A percentile compares a stretch with the other conserved stretches of the same genome.
Conservation (phyloP, 1,284 basidiomycete genomes). For the Gomphus sp. region DNA sequence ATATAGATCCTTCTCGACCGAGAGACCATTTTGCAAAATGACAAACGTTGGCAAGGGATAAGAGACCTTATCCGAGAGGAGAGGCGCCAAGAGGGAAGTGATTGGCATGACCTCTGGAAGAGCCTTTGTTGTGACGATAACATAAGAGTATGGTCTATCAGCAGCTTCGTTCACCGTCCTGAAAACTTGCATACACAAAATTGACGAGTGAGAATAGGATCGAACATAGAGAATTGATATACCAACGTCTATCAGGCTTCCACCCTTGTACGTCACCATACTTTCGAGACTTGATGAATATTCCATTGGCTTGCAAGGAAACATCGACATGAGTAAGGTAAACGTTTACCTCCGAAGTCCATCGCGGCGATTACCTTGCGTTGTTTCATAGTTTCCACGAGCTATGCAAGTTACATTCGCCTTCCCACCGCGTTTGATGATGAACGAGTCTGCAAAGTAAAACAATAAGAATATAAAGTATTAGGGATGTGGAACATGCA, state of each 20-base stretch:
- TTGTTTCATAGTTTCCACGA: conserved; percentile 57
- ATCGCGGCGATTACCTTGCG: conserved; percentile 31
- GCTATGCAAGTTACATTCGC: conserved; percentile 69
- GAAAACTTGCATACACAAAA: conserved; percentile 35
- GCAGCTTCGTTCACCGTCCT: conserved; percentile 48
- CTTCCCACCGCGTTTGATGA: conserved; percentile 52
- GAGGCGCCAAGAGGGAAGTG: conserved; percentile 45
- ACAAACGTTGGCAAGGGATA: conserved; percentile 52
- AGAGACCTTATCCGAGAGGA: conserved; percentile 42
- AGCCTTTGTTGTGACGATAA: conserved; percentile 65
- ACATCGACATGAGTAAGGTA: neutral
- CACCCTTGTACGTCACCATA: conserved; percentile 51
- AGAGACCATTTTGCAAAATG: conserved; percentile 71
- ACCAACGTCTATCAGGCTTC: conserved; percentile 54
- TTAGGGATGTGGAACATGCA: neutral
- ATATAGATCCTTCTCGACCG: conserved; percentile 63
- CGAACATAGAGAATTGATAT: neutral
- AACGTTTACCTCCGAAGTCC: neutral
- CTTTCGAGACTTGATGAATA: conserved; percentile 48
- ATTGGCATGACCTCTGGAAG: conserved; percentile 61
- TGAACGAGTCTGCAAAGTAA: conserved; percentile 40
- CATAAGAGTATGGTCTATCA: conserved; percentile 53
- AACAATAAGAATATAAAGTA: neutral
- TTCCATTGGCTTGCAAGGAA: conserved; percentile 32
- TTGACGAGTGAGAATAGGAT: conserved; percentile 7